These are phyloP conservation scores for Pelargonium citronellum DNA, from an alignment of 441 rosid genomes.

Conservation along the genomic window DNA sequence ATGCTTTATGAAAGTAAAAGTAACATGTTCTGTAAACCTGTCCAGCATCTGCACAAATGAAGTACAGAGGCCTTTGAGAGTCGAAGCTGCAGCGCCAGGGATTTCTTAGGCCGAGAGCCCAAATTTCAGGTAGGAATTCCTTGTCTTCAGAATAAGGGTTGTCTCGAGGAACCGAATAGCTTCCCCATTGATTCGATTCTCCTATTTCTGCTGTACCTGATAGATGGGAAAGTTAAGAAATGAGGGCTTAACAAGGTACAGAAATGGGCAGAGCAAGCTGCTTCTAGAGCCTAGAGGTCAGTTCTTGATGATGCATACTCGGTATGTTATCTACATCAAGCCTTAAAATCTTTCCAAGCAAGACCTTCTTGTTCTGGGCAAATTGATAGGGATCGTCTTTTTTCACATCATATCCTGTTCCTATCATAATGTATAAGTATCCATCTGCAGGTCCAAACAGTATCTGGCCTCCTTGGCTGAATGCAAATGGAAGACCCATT, in stretches of 20 bases:
- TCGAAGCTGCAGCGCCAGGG: conserved; percentile 48
- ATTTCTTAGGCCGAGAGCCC: conserved; percentile 33
- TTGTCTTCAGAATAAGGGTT: conserved; percentile 38
- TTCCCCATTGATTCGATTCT: conserved; percentile 28
- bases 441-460: conserved; percentile 59
- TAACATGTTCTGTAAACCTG: conserved; percentile 26
- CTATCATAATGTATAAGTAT: conserved; percentile 55
- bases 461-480: conserved; percentile 52
- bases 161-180: conserved; percentile 37
- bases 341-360: conserved; percentile 62
- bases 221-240: not conserved
- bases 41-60: conserved; percentile 41
- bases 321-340: conserved; percentile 51
- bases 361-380: conserved; percentile 56
- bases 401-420: conserved; percentile 37
- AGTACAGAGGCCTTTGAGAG: conserved; percentile 32
- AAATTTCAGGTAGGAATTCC: conserved; percentile 34
- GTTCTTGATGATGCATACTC: conserved; percentile 26
- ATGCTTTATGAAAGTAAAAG: not conserved
- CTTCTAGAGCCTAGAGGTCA: conserved; percentile 5
- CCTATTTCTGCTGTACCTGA: conserved; percentile 4
- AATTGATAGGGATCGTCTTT: conserved; percentile 48
- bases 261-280: not conserved
- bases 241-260: not conserved
- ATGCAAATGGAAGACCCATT: conserved; percentile 46